These are phyloP conservation scores for Aspergillus eucalypticola DNA, from an alignment of 2,329 filamentous ascomycete species.

Conservation along the genomic window DNA sequence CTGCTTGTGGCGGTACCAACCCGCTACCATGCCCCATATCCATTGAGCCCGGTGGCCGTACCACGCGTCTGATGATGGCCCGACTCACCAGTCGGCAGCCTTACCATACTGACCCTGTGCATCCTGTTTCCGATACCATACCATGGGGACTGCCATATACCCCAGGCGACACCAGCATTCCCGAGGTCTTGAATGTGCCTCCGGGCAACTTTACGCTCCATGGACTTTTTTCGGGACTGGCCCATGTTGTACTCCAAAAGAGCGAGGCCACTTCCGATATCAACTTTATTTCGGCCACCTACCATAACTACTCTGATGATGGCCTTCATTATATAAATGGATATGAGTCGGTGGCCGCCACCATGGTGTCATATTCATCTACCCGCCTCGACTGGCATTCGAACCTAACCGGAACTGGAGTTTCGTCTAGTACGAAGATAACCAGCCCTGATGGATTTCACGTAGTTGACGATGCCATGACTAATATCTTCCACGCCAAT, in stretches of 20 bases:
- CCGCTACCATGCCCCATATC: constrained; percentile 46
- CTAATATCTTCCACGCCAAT: constrained; percentile 45
- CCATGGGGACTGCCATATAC: constrained; percentile 22
- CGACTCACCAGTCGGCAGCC: constrained; percentile 37
- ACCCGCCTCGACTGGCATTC: constrained; percentile 43
- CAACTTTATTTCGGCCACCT: constrained; percentile 36
- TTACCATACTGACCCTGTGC: constrained; percentile 20
- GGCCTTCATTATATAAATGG: constrained; percentile 36
- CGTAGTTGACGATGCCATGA: constrained; percentile 40
- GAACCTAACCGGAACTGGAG: constrained; percentile 38
- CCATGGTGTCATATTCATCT: constrained; percentile 16
- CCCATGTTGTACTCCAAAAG: constrained; percentile 8
- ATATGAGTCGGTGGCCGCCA: constrained; percentile 35
- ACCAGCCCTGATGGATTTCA: constrained; percentile 45
- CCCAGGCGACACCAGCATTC: constrained; percentile 6
- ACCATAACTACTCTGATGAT: constrained; percentile 42
- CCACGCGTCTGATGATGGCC: constrained; percentile 48
- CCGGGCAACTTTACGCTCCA: constrained; percentile 21
- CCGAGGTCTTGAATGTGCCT: not conserved
- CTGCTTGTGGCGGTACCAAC: constrained; percentile 48
- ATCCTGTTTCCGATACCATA: constrained; percentile 23
- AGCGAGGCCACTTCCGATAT: constrained; percentile 11
- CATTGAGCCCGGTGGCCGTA: constrained; percentile 41
- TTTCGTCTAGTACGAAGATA: constrained; percentile 36
- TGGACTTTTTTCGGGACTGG: constrained; percentile 16